phyloP scores from a whole-genome alignment of 768 basidiomycete genomes.

The Lactifluus subvellereus region DNA sequence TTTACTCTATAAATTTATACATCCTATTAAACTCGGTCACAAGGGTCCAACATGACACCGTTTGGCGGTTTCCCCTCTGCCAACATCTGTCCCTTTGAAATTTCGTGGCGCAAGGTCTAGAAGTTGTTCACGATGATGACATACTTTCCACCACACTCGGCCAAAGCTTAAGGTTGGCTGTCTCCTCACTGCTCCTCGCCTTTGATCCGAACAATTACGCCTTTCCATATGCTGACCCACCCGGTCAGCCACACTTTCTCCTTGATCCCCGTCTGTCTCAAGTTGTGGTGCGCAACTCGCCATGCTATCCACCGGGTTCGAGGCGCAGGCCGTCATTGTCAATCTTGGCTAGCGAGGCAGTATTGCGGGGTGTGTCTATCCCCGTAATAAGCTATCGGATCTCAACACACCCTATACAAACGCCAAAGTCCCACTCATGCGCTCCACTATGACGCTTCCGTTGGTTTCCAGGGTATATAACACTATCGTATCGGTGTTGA shows the following conservation, averaged over 20 bases:
- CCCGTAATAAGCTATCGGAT: neutral
- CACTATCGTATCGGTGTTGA: neutral
- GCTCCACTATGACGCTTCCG: too few relatives aligned
- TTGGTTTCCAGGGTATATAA: too few relatives aligned
- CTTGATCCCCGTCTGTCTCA: neutral
- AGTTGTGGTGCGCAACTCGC: too few relatives aligned
- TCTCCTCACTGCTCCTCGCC: neutral
- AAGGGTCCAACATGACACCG: too few relatives aligned
- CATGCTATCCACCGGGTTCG: neutral
- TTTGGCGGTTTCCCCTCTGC: neutral
- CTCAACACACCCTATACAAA: neutral
- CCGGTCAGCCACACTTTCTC: neutral
- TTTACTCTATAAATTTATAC: neutral
- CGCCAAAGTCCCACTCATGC: neutral
- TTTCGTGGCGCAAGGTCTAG: neutral
- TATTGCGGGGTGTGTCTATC: neutral
- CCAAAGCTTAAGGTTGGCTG: neutral
- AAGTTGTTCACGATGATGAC: neutral
- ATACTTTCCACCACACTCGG: neutral
- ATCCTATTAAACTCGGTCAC: neutral
- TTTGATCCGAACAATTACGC: constrained; percentile 12
- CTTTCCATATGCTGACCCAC: neutral
- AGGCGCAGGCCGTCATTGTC: neutral
- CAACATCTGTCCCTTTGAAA: neutral
- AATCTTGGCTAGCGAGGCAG: neutral